Percentiles rank a stretch among this genome's conserved stretches.
Conservation (phyloP, 306 rosid genomes). For the Mimosa bimucronata region DNA sequence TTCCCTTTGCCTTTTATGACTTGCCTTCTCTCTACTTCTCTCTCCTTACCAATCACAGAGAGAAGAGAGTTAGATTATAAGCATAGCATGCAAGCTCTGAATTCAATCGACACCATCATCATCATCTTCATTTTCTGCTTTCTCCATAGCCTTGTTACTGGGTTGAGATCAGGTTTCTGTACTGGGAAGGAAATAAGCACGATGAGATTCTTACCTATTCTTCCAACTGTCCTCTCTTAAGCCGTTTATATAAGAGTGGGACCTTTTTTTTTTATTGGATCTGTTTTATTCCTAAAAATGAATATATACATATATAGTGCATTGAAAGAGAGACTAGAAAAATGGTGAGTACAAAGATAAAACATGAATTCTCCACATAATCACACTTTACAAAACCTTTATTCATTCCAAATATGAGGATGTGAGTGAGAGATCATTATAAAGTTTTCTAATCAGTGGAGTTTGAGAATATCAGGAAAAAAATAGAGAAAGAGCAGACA, state of each 20-base stretch:
- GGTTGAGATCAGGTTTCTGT: conserved; percentile 12
- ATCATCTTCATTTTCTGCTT: conserved; percentile 61
- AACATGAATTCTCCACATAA: background rate
- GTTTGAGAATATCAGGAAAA: conserved; percentile 24
- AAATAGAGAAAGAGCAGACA: conserved; percentile 28
- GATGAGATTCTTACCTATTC: conserved; percentile 16
- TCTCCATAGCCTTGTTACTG: conserved; percentile 49
- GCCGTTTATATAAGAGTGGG: conserved; percentile 16
- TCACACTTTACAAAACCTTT: background rate
- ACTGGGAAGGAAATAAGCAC: conserved; percentile 22
- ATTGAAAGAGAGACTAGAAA: background rate
- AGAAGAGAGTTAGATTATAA: conserved; percentile 38
- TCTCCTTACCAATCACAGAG: conserved; percentile 42
- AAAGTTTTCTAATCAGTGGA: background rate
- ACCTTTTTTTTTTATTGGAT: background rate
- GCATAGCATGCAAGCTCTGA: conserved; percentile 1
- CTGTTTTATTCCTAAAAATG: background rate
- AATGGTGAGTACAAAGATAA: background rate
- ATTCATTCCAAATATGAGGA: background rate
- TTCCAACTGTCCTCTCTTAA: conserved; percentile 24
- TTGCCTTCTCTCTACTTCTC: conserved; percentile 62
- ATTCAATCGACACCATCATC: conserved; percentile 37
- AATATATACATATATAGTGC: background rate
- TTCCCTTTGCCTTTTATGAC: conserved; percentile 77
- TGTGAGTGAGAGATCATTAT: background rate